Evolutionary conservation across 2,329 filamentous ascomycete genomes (phyloP), one percentile per base, ranked within the genome.

Genomic region (Ceratocystis smalleyi): DNA sequence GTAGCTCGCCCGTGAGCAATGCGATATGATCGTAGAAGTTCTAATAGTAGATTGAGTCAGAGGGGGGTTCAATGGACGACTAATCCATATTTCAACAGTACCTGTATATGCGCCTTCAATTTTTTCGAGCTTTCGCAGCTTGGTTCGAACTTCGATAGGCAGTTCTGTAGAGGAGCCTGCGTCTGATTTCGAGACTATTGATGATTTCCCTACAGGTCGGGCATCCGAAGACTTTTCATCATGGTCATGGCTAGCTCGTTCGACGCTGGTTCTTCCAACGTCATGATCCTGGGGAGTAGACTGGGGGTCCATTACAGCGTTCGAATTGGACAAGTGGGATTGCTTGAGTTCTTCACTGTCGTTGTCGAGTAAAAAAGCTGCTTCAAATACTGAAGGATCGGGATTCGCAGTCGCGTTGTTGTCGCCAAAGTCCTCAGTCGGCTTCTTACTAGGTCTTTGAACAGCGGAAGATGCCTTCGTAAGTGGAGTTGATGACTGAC

Each of bases 11-110:
- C 84, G 76, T 99, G 92, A 19, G 94, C 94, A 68, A 91, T 86
- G 67, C 91, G 84, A 75, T 99, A 99, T 7, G 92, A 96, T 65
- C 90, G 87, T 61, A 97, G 79, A 0, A 99, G 79, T 71, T 97
- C 92, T 90, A 60, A 12, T 60, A 17, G 2, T 15, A 15, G 17
- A 6, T 24, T 22, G 24, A 2, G 10, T 55, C 10, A 2, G 47
- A 40, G 8, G 49, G 12, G 0, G 30, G 1, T 7, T 47, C 40
- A 2, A 61, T 4, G 6, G 15, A 65, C 2, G 35, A 7, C 15
- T 19, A 7, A 57, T 17, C 2, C 24, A 10, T 17, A 17, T 30
- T 27, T 12, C n/a, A 64, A 65, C 67, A 74, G 54, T 78, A 91
- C 89, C 89, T 72, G 89, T 84, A 74, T 97, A 97, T 65, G 88